Evolutionary conservation across 2,329 filamentous ascomycete genomes (phyloP).

Genomic region (Fusarium dlaminii): DNA sequence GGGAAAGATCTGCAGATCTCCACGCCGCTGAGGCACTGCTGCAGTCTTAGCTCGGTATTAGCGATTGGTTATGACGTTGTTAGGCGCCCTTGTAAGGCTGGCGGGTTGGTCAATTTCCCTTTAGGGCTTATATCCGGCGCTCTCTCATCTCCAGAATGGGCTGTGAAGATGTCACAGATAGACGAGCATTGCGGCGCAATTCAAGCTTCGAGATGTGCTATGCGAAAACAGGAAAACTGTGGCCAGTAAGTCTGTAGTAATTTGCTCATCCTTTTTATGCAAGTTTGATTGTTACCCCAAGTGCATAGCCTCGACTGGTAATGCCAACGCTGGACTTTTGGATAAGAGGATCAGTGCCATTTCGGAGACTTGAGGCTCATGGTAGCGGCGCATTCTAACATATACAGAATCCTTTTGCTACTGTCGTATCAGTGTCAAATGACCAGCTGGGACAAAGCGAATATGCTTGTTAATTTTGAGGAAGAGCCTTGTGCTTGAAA

Average conservation of each 20-base stretch:
- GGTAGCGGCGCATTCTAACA: not conserved
- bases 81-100: slow-evolving; percentile 6
- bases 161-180: not conserved
- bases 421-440: not conserved
- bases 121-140: not conserved
- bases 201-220: not conserved
- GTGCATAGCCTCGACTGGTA: not conserved
- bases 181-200: not conserved
- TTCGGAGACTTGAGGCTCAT: not conserved
- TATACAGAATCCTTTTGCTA: too few species aligned
- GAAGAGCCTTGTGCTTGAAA: not conserved
- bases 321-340: not conserved
- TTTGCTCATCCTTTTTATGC: not conserved
- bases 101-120: not conserved
- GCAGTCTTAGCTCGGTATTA: slow-evolving; percentile 1
- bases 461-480: not conserved
- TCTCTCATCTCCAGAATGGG: not conserved
- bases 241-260: not conserved
- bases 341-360: not conserved
- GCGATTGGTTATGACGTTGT: slow-evolving; percentile 3
- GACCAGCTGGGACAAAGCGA: not conserved
- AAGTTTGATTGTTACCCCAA: not conserved
- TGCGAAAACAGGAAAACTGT: not conserved
- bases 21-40: slow-evolving; percentile 11
- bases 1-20: not conserved